A percentile compares a stretch with the other conserved stretches of the same genome.
Evolutionary conservation across 169 alveolate species (phyloP).

Genomic region (Plasmodium reichenowi): DNA sequence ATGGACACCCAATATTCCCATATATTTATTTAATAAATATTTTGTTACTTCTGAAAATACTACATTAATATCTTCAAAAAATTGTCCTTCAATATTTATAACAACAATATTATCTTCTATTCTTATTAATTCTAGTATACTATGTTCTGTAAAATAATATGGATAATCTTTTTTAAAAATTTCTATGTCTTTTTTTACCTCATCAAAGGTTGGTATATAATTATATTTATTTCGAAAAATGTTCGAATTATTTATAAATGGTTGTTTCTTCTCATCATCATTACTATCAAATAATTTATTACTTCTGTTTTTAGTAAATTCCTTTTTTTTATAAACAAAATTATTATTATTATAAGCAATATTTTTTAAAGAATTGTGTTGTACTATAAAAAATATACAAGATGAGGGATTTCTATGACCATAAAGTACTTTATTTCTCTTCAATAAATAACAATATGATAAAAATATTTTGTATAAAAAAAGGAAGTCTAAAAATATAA

Average conservation of each 20-base stretch:
- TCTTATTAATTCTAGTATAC: constrained; percentile 68
- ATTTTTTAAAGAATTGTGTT: too few relatives aligned
- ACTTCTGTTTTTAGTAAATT: too few relatives aligned
- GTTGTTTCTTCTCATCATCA: constrained; percentile 28
- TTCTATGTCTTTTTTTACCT: constrained; percentile 33
- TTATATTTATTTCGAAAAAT: constrained; percentile 70
- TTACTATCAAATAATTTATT: not conserved
- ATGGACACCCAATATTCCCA: constrained; percentile 60
- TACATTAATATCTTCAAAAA: constrained; percentile 70
- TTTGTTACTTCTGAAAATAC: constrained; percentile 64
- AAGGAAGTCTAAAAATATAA: too few relatives aligned
- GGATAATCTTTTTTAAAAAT: constrained; percentile 54
- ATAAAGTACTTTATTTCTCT: too few relatives aligned
- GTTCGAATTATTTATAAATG: constrained; percentile 26
- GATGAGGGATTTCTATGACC: too few relatives aligned
- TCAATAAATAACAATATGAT: too few relatives aligned
- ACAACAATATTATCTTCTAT: constrained; percentile 70
- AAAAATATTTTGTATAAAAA: too few relatives aligned
- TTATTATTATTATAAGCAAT: too few relatives aligned
- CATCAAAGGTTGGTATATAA: constrained; percentile 58
- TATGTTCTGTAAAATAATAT: constrained; percentile 72
- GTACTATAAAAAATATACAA: too few relatives aligned
- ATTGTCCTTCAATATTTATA: constrained; percentile 63
- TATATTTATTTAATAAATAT: constrained; percentile 33
- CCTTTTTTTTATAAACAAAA: too few relatives aligned